These are phyloP conservation scores for Akanthomyces uredinophilus DNA, from an alignment of 2,329 filamentous ascomycete genomes.

Conservation along the genomic window DNA sequence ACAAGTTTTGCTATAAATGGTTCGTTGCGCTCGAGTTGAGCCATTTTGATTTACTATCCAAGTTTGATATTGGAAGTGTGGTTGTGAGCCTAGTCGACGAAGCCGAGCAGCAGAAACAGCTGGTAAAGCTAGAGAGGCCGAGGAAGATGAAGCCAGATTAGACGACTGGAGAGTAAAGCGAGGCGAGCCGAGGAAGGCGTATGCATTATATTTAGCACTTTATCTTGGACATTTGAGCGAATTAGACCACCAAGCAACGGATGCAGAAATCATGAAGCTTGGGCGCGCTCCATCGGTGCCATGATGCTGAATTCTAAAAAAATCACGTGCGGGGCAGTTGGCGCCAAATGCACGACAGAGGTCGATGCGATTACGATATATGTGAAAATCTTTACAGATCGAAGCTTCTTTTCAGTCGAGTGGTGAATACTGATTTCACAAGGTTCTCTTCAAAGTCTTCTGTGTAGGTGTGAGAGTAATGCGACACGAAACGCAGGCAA, in stretches of 20 bases:
- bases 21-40: slow-evolving; percentile 1
- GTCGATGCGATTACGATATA: background rate
- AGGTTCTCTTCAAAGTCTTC: too few relatives aligned
- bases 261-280: background rate
- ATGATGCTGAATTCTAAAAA: background rate
- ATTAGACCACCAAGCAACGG: background rate
- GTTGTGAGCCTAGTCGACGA: background rate
- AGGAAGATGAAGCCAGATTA: background rate
- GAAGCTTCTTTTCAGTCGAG: background rate
- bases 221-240: background rate
- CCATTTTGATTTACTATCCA: background rate
- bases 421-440: background rate
- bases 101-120: background rate
- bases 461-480: background rate
- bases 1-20: slow-evolving; percentile 1
- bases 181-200: background rate
- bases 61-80: background rate
- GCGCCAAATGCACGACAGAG: background rate
- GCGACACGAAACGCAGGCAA: too few relatives aligned
- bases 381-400: background rate
- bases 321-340: slow-evolving; percentile 6
- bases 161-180: background rate
- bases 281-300: background rate
- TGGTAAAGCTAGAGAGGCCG: background rate
- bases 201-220: background rate